Evolutionary conservation across 2,329 filamentous ascomycete genomes (phyloP), one percentile per base, ranked within the genome.

Genomic region (Sarocladium oryzae): DNA sequence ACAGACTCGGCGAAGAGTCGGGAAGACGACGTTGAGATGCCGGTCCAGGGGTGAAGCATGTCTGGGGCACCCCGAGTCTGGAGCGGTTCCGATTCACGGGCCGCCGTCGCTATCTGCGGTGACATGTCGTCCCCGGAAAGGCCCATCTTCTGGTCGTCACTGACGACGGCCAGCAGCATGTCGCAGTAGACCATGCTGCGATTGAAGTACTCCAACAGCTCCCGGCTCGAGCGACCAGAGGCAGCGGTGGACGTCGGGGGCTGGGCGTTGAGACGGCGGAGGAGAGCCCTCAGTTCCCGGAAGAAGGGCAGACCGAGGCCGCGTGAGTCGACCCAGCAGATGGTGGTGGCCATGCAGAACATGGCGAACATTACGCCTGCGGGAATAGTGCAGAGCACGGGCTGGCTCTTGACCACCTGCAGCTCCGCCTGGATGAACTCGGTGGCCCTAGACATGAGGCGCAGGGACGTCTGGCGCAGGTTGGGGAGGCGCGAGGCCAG

Each of bases 121-220:
- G n/a, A n/a, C n/a, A n/a, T n/a, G n/a, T n/a, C n/a, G n/a, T n/a
- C n/a, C n/a, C n/a, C n/a, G n/a, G n/a, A n/a, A n/a, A 24, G 49
- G 24, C 41, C 33, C 8, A 16, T 40, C 23, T 28, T 9, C 36
- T 57, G 56, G 2, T 67, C 65, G 30, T 69, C 65, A 1, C 61
- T 65, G 3, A 71, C 66, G 0, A 71, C 64, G 1, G 67, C 63
- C 1, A 69, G 57, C 4, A 71, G 54, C 59, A 71, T 65, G 36
- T 71, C 69, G 53, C 68, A 69, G 52, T 71, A 71, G 0, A 65
- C 58, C 51, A 69, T 56, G 28, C 68, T 70, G 33, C 69, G 68
- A 30, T 67, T 65, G 49, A 71, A 71, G 23, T 70, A 69, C 1
- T 56, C 57, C 4, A 71, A 43, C 3, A 67, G 54, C 8, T 66